phyloP scores from a whole-genome alignment of 768 basidiomycete species.

The Arthromyces matolae region DNA sequence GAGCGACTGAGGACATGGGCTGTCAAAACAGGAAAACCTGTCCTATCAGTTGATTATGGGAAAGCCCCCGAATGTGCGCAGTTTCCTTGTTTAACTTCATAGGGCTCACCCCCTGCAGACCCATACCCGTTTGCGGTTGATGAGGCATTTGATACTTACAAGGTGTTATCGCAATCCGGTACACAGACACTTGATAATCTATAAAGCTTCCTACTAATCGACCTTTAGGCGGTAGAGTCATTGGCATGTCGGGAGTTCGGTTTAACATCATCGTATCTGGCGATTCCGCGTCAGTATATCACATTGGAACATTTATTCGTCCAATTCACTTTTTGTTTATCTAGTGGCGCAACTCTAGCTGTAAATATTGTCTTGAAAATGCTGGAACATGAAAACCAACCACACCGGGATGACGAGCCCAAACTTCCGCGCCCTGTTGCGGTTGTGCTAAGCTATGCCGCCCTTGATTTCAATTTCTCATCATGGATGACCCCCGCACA shows the following conservation, averaged over 20 bases:
- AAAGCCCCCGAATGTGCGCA: slow-evolving; percentile 92
- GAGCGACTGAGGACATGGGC: slow-evolving; percentile 91
- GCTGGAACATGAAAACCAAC: slow-evolving; percentile 56
- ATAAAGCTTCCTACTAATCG: not conserved
- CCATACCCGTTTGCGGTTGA: slow-evolving; percentile 97
- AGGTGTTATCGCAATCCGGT: slow-evolving; percentile 71
- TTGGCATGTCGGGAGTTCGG: slow-evolving; percentile 86
- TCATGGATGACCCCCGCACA: slow-evolving; percentile 93
- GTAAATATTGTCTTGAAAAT: slow-evolving; percentile 83
- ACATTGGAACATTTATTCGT: slow-evolving; percentile 1
- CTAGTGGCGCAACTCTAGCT: slow-evolving; percentile 84
- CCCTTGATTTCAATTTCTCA: slow-evolving; percentile 95
- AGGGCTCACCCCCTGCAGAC: slow-evolving; percentile 43
- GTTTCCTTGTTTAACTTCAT: not conserved
- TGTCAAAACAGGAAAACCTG: slow-evolving; percentile 66
- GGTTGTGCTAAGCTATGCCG: slow-evolving; percentile 85
- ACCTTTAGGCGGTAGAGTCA: slow-evolving; percentile 56
- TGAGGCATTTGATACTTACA: slow-evolving; percentile 90
- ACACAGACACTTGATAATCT: slow-evolving; percentile 14
- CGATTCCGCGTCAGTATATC: slow-evolving; percentile 87
- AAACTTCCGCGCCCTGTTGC: slow-evolving; percentile 71
- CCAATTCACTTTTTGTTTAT: slow-evolving; percentile 8
- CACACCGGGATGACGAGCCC: slow-evolving; percentile 28
- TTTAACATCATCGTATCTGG: slow-evolving; percentile 80
- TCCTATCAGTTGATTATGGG: slow-evolving; percentile 89